Percentiles rank a stretch among this genome's conserved stretches.
These are phyloP conservation scores for Xylariomycetidae sp. DNA, from an alignment of 2,329 filamentous ascomycete species.

Conservation along the genomic window DNA sequence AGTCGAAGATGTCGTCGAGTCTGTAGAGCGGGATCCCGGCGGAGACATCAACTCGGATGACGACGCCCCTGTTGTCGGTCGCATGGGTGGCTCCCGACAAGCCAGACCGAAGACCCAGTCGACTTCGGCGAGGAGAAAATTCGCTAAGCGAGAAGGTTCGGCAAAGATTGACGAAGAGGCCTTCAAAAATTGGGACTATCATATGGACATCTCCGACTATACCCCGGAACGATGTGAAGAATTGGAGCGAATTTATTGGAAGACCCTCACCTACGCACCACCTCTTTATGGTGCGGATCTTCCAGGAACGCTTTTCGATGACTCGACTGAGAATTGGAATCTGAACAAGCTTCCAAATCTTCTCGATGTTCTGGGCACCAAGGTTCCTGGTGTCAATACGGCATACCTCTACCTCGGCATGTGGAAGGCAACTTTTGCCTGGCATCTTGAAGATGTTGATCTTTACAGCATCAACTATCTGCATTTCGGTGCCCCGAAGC, in stretches of 20 bases:
- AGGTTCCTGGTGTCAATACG: conserved; percentile 96
- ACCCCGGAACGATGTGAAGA: conserved; percentile 90
- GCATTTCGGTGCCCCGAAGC: conserved; percentile 96
- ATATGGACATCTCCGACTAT: conserved; percentile 81
- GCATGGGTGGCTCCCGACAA: conserved; percentile 46
- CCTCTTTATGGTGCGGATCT: conserved; percentile 96
- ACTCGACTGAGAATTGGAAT: conserved; percentile 82
- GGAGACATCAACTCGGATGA: conserved; percentile 44
- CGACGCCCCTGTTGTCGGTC: conserved; percentile 35
- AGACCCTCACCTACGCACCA: conserved; percentile 89
- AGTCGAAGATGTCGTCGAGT: conserved; percentile 37
- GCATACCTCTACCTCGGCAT: conserved; percentile 97
- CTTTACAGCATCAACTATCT: conserved; percentile 99
- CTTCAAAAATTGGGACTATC: conserved; percentile 89
- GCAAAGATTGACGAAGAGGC: conserved; percentile 83
- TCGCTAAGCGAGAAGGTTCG: conserved; percentile 72
- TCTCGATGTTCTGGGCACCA: conserved; percentile 88
- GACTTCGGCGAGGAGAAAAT: conserved; percentile 81
- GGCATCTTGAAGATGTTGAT: conserved; percentile 98
- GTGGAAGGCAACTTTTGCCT: conserved; percentile 99
- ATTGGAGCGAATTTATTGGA: conserved; percentile 94
- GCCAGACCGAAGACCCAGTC: conserved; percentile 64
- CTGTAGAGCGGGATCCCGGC: conserved; percentile 44
- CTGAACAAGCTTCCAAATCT: conserved; percentile 91
- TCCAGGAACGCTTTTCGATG: conserved; percentile 90